These are phyloP conservation scores for Tanozyma kutaoensis DNA, from an alignment of 805 yeast species.

Conservation along the genomic window DNA sequence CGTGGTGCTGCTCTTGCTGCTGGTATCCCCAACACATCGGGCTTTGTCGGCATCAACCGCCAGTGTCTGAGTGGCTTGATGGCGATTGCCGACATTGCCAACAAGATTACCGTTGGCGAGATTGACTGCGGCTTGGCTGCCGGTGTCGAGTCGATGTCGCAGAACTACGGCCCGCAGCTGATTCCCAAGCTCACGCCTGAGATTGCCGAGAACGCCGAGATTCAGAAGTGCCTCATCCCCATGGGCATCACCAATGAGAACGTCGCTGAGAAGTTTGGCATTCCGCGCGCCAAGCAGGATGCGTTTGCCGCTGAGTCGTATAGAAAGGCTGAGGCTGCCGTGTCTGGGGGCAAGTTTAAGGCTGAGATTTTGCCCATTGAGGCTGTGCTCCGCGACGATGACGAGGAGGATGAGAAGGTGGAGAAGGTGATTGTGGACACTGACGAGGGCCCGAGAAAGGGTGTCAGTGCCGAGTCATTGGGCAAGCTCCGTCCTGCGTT, in stretches of 20 bases:
- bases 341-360: conserved; percentile 58
- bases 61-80: conserved; percentile 93
- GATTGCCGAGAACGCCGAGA: conserved; percentile 21
- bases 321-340: conserved; percentile 71
- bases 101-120: conserved; percentile 77
- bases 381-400: conserved; percentile 42
- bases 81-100: conserved; percentile 83
- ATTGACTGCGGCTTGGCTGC: conserved; percentile 83
- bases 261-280: conserved; percentile 53
- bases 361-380: conserved; percentile 82
- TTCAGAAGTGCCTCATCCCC: conserved; percentile 71
- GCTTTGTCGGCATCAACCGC: conserved; percentile 78
- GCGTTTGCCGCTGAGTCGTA: conserved; percentile 81
- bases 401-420: conserved; percentile 32
- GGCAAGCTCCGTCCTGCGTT: conserved; percentile 79
- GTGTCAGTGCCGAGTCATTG: conserved; percentile 69
- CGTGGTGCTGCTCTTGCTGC: conserved; percentile 87
- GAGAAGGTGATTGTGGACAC: conserved; percentile 35
- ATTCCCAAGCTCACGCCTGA: conserved; percentile 33
- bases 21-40: conserved; percentile 71
- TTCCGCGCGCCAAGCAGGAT: conserved; percentile 68
- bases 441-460: conserved; percentile 86
- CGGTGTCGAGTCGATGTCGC: conserved; percentile 93
- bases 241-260: conserved; percentile 97
- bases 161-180: conserved; percentile 72